Conservation (phyloP, 441 rosid genomes). For the Geranium incanum region DNA sequence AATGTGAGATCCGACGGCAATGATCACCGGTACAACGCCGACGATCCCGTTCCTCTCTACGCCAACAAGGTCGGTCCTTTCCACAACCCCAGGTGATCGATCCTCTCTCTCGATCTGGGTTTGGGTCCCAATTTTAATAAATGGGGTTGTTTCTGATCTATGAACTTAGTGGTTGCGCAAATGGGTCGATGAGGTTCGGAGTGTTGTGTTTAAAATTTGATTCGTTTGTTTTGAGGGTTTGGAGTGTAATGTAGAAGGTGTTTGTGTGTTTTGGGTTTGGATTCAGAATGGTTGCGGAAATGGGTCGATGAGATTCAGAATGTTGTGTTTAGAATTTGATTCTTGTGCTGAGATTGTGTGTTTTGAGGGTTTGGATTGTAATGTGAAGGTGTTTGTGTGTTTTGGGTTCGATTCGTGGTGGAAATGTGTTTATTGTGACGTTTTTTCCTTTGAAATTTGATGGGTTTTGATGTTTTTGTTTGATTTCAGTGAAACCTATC, state of each 20-base stretch:
- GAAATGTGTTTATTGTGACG: not conserved
- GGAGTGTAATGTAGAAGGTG: too few relatives aligned
- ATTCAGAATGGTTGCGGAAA: too few relatives aligned
- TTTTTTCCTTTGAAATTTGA: not conserved
- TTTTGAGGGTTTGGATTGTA: too few relatives aligned
- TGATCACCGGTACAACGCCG: not conserved
- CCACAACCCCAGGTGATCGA: not conserved
- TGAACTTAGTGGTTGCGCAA: too few relatives aligned
- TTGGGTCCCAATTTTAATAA: not conserved
- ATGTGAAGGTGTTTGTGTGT: not conserved
- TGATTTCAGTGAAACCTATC: constrained; percentile 6
- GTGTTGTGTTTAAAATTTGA: too few relatives aligned
- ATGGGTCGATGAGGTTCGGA: too few relatives aligned
- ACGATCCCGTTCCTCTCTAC: constrained; percentile 4
- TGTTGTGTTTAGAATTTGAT: too few relatives aligned
- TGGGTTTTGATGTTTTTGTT: not conserved
- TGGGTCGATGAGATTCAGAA: too few relatives aligned
- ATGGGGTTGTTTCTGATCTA: too few relatives aligned
- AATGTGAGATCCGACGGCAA: not conserved
- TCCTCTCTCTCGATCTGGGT: not conserved
- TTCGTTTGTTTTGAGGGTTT: too few relatives aligned
- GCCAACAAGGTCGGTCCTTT: constrained; percentile 3
- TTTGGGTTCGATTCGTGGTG: not conserved
- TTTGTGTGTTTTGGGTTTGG: not conserved
- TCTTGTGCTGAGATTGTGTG: not conserved